phyloP scores from a whole-genome alignment of 495 filamentous ascomycete genomes.

The Aspergillus homomorphus region DNA sequence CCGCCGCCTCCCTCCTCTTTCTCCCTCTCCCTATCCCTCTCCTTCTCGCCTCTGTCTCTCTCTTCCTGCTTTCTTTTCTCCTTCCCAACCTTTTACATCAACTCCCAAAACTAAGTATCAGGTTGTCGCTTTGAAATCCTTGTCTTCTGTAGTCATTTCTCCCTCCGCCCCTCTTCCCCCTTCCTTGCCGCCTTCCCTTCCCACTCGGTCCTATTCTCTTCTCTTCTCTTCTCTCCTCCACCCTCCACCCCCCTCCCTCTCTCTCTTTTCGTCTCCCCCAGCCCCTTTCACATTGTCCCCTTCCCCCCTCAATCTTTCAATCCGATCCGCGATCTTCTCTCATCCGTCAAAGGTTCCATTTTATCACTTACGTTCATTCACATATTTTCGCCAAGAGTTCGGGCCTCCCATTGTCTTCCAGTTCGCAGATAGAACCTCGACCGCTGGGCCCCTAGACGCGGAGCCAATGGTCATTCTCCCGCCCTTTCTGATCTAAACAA shows the following conservation, averaged over 20 bases:
- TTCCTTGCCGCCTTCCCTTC: conserved; percentile 9
- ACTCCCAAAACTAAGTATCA: too few relatives aligned
- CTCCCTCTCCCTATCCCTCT: neutral
- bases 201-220: conserved; percentile 3
- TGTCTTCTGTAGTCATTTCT: conserved; percentile 12
- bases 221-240: conserved; percentile 17
- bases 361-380: neutral
- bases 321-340: conserved; percentile 19
- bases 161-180: conserved; percentile 8
- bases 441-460: too few relatives aligned
- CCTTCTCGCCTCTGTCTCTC: conserved; percentile 2
- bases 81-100: too few relatives aligned
- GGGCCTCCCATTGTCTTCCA: too few relatives aligned
- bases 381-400: too few relatives aligned
- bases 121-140: conserved; percentile 14
- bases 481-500: neutral
- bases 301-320: conserved; percentile 11
- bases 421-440: too few relatives aligned
- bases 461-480: conserved; percentile 18
- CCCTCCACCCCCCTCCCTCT: conserved; percentile 17
- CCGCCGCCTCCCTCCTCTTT: neutral
- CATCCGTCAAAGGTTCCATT: conserved; percentile 2
- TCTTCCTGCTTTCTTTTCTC: conserved; percentile 11
- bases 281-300: conserved; percentile 10
- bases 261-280: conserved; percentile 9